A percentile compares a stretch with the other conserved stretches of the same genome.
Evolutionary conservation across 257 asterid genomes (phyloP).

Genomic region (Linderniella brevidens): DNA sequence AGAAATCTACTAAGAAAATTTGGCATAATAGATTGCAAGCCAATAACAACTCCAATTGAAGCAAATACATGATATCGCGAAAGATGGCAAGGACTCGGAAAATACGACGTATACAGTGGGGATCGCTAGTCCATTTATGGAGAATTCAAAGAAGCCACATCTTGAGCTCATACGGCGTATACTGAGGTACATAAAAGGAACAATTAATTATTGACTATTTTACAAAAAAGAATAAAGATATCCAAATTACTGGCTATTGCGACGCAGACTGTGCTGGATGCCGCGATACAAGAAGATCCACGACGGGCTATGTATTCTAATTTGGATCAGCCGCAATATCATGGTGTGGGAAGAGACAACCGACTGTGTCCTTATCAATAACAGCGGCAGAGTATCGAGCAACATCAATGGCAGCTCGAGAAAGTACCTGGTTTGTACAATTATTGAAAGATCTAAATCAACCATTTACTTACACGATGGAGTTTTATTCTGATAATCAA

Average conservation of each 20-base stretch:
- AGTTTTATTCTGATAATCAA: not conserved
- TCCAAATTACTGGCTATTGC: slow-evolving; percentile 1
- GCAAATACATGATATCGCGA: too few species aligned
- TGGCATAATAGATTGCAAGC: too few species aligned
- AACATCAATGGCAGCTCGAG: not conserved
- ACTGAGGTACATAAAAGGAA: not conserved
- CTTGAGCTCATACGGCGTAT: slow-evolving; percentile 1
- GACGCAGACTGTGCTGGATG: slow-evolving; percentile 3
- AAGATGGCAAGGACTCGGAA: too few species aligned
- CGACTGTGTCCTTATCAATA: not conserved
- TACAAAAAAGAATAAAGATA: not conserved
- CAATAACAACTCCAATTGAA: too few species aligned
- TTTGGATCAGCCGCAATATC: not conserved
- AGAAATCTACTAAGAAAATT: too few species aligned
- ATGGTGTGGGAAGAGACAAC: slow-evolving; percentile 1
- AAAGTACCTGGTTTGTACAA: not conserved
- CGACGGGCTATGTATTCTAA: not conserved
- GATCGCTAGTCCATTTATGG: slow-evolving; percentile 4
- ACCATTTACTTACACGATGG: not conserved
- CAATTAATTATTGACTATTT: not conserved
- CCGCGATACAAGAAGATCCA: slow-evolving; percentile 4
- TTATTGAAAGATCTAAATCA: not conserved
- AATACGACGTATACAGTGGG: not conserved
- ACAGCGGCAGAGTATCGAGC: not conserved
- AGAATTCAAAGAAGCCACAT: slow-evolving; percentile 10